Conservation (phyloP, 1,139 yeast genomes). For the Hanseniaspora uvarum region DNA sequence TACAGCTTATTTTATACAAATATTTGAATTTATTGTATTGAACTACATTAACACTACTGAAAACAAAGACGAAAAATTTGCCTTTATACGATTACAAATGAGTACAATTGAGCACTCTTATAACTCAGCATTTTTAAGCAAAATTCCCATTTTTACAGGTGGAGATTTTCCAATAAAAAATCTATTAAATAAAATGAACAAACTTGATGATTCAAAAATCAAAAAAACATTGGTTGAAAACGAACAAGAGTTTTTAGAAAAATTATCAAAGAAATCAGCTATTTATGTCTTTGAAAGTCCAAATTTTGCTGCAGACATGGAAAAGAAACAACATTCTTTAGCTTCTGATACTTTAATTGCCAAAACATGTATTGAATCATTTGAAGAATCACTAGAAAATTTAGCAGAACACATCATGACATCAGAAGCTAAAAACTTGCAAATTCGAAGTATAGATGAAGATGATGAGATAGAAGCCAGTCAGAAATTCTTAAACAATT, state of each 20-base stretch:
- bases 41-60: neutral
- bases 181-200: neutral
- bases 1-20: neutral
- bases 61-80: slow-evolving; percentile 13
- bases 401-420: neutral
- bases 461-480: neutral
- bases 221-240: neutral
- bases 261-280: neutral
- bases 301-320: neutral
- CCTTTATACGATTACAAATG: slow-evolving; percentile 6
- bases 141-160: neutral
- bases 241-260: neutral
- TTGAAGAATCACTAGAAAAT: neutral
- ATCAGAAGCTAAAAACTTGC: slow-evolving; percentile 8
- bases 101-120: neutral
- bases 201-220: neutral
- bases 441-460: neutral
- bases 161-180: slow-evolving; percentile 10
- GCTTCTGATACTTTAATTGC: neutral
- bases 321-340: neutral
- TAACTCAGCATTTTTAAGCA: neutral
- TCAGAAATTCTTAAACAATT: neutral
- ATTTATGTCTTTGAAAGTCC: neutral
- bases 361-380: neutral
- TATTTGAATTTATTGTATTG: neutral